phyloP scores from a whole-genome alignment of 2,329 filamentous ascomycete genomes.

The Monosporascus sp. region DNA sequence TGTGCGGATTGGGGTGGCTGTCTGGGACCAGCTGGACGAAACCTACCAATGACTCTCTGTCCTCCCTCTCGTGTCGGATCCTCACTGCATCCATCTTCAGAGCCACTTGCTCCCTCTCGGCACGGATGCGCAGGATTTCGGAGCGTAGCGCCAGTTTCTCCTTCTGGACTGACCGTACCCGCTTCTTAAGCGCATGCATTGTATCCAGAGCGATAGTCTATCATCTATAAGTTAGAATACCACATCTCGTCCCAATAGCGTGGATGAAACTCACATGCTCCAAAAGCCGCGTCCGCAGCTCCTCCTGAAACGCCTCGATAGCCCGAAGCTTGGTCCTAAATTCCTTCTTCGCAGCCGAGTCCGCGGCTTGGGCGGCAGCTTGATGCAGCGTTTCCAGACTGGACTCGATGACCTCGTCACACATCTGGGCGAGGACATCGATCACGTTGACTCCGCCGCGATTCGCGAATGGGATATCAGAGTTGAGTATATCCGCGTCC shows the following conservation, averaged over 20 bases:
- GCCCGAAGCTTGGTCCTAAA: conserved; percentile 50
- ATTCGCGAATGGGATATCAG: conserved; percentile 49
- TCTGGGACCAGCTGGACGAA: conserved; percentile 7
- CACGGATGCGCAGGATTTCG: conserved; percentile 53
- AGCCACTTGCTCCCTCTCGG: conserved; percentile 57
- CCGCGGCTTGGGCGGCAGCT: conserved; percentile 35
- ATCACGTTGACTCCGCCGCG: conserved; percentile 54
- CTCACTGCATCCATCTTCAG: conserved; percentile 60
- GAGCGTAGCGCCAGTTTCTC: conserved; percentile 53
- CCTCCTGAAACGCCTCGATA: conserved; percentile 53
- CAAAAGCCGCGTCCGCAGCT: conserved; percentile 49
- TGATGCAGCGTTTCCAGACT: conserved; percentile 44
- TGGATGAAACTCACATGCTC: conserved; percentile 47
- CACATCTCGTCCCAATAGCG: not conserved
- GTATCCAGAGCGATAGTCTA: conserved; percentile 57
- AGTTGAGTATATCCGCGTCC: conserved; percentile 37
- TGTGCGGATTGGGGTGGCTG: not conserved
- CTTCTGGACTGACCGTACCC: conserved; percentile 51
- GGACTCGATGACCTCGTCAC: conserved; percentile 52
- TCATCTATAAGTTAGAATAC: not conserved
- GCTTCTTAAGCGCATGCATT: conserved; percentile 51
- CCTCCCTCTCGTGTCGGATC: conserved; percentile 52
- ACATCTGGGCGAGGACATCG: conserved; percentile 58
- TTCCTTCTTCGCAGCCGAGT: conserved; percentile 46
- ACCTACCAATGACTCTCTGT: conserved; percentile 45